These are phyloP conservation scores for Penicillium salamii DNA, from an alignment of 495 filamentous ascomycete species.

Conservation along the genomic window DNA sequence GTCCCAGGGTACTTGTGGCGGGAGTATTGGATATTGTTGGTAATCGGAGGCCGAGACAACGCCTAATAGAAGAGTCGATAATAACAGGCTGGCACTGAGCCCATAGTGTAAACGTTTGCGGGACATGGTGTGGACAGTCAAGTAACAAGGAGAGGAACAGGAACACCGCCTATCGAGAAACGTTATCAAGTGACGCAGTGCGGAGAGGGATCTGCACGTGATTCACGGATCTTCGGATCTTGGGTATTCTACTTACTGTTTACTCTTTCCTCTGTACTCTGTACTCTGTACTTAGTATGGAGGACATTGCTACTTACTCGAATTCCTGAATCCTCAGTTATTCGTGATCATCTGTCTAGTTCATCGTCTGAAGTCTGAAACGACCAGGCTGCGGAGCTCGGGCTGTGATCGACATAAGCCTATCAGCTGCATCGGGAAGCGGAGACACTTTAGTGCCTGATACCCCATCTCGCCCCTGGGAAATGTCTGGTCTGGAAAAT, in stretches of 20 bases:
- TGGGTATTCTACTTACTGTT: too few relatives aligned
- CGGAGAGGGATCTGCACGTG: slow-evolving; percentile 18
- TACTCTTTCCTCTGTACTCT: too few relatives aligned
- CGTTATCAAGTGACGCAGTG: slow-evolving; percentile 33
- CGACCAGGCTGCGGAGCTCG: slow-evolving; percentile 9
- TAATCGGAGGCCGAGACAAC: slow-evolving; percentile 25
- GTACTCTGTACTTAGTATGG: too few relatives aligned
- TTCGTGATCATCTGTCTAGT: too few relatives aligned
- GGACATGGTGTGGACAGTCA: slow-evolving; percentile 14
- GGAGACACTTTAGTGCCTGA: slow-evolving; percentile 24
- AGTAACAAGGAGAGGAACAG: slow-evolving; percentile 15
- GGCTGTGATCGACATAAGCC: slow-evolving; percentile 28
- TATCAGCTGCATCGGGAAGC: slow-evolving; percentile 31
- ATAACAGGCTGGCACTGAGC: slow-evolving; percentile 15
- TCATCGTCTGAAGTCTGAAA: neutral
- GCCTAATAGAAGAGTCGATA: slow-evolving; percentile 23
- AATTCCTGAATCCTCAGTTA: too few relatives aligned
- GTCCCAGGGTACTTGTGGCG: slow-evolving; percentile 31
- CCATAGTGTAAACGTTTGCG: slow-evolving; percentile 12
- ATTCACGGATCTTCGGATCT: too few relatives aligned
- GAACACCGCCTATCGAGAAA: slow-evolving; percentile 10
- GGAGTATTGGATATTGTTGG: slow-evolving; percentile 28
- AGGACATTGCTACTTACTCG: too few relatives aligned
- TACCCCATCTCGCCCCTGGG: slow-evolving; percentile 23
- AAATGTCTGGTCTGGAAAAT: slow-evolving; percentile 29